Conservation (phyloP, 805 yeast genomes). For the Zygosaccharomyces lentus region DNA sequence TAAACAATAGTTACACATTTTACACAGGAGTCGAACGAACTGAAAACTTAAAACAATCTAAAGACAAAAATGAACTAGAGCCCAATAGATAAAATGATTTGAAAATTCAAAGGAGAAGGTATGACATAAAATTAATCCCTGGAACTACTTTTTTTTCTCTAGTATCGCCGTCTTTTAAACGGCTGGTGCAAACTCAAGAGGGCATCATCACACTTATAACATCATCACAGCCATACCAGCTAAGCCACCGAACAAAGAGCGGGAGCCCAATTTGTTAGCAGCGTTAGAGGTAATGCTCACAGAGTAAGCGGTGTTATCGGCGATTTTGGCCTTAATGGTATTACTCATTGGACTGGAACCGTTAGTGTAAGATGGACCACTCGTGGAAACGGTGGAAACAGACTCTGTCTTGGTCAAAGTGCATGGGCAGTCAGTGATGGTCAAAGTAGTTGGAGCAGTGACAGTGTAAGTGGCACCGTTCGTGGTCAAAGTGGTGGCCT, state of each 20-base stretch:
- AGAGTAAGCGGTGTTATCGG: conserved; percentile 5
- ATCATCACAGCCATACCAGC: conserved; percentile 15
- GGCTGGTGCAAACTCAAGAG: neutral
- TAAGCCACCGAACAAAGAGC: conserved; percentile 16
- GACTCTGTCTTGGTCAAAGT: conserved; percentile 35
- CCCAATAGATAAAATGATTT: conserved; percentile 2
- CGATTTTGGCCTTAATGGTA: conserved; percentile 1
- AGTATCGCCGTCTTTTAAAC: neutral
- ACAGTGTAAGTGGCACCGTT: conserved; percentile 70
- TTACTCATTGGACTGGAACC: conserved; percentile 1
- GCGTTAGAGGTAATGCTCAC: conserved; percentile 7
- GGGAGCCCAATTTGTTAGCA: conserved; percentile 12
- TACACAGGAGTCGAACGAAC: conserved; percentile 7
- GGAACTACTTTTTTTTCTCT: conserved; percentile 1
- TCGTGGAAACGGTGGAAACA: conserved; percentile 13
- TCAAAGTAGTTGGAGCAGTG: conserved; percentile 73
- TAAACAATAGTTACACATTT: conserved; percentile 1
- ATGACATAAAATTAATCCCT: conserved; percentile 1
- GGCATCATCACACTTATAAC: conserved; percentile 7
- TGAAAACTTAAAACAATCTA: conserved; percentile 7
- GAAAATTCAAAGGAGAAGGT: conserved; percentile 1
- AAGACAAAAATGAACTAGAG: conserved; percentile 6
- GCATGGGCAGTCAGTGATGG: conserved; percentile 86
- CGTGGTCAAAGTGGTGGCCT: conserved; percentile 59
- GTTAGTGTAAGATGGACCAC: conserved; percentile 12